phyloP scores from a whole-genome alignment of 1,284 basidiomycete species.

The Cutaneotrichosporon cyanovorans region DNA sequence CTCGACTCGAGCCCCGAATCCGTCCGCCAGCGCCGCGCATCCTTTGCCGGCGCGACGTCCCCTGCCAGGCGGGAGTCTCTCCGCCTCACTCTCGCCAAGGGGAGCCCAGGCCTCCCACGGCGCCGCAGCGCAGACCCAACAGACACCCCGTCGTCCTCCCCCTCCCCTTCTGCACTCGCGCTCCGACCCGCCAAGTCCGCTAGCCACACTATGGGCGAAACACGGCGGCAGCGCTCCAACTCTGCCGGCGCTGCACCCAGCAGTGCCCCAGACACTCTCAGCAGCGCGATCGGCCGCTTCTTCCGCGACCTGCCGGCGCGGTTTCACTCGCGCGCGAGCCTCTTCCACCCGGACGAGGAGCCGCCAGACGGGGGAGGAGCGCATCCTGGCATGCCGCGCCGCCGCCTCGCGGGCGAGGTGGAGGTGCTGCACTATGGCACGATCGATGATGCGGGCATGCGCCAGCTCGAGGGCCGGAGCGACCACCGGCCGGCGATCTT shows the following conservation, averaged over 20 bases:
- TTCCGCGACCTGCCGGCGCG: slow-evolving; percentile 31
- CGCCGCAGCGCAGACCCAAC: neutral
- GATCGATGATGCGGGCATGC: slow-evolving; percentile 45
- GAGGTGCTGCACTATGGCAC: slow-evolving; percentile 45
- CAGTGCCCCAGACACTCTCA: neutral
- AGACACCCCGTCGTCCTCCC: neutral
- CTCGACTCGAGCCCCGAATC: neutral
- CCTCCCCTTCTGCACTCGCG: too few relatives aligned
- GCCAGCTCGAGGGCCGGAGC: slow-evolving; percentile 39
- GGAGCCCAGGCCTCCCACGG: neutral
- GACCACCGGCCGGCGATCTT: slow-evolving; percentile 46
- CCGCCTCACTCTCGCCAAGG: neutral
- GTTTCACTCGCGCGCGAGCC: slow-evolving; percentile 20
- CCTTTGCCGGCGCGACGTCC: neutral
- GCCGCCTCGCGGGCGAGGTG: slow-evolving; percentile 39
- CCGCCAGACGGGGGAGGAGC: neutral
- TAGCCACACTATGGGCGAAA: too few relatives aligned
- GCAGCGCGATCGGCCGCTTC: slow-evolving; percentile 23
- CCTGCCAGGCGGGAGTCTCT: neutral
- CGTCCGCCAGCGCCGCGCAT: neutral
- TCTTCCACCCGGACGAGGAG: slow-evolving; percentile 9
- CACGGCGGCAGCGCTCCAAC: too few relatives aligned
- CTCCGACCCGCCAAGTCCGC: too few relatives aligned
- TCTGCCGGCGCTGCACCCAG: neutral
- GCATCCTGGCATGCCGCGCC: slow-evolving; percentile 1